Base-by-base conservation (phyloP, 495 filamentous ascomycete species). In the Eremomyces bilateralis region DNA sequence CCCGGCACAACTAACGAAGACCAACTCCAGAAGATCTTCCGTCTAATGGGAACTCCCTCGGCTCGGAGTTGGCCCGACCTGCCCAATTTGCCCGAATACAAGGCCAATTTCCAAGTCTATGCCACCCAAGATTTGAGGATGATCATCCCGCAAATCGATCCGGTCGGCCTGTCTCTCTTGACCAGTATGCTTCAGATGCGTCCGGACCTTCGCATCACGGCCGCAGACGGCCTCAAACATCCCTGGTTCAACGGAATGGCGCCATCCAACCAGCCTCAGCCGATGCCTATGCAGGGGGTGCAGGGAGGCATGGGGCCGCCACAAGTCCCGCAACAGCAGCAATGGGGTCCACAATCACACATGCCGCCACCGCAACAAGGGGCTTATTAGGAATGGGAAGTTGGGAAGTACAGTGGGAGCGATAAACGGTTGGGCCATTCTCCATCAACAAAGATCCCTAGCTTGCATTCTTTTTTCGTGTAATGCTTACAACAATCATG, bases 1-100 rank as follows among this genome's bases (percentile, higher is more conserved):
- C 84, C 84, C 0, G 84, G 84, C 27, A 94, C 84, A 1, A 90
- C 84, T 15, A 94, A 94, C 52, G 84, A 94, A 52, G 84, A 94
- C 54, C 84, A 94, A 52, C 70, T 93, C 34, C 62, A 82, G 38
- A 83, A 90, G 47, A 94, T 94, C 54, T 94, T 93, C 68, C 76
- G 84, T 19, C 73, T 94, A 33, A 94, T 94, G 84, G 84, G 84
- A 22, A 94, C 84, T 1, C 84, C 84, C 0, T 84, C 77, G 0
- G 84, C 93, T 53, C 68, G 80, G 31, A 79, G 77, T 2, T 95
- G 84, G 84, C 84, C 84, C 1, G 81, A 81, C 3, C 83, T 95
- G 50, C 73, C 71, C 17, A 65, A 73, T 46, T 84, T 85, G 47
- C 81, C 83, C 4, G 88, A 97, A 53, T 95, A 95, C 65, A 90